A percentile compares a stretch with the other conserved stretches of the same genome.
phyloP scores from a whole-genome alignment of 1,284 basidiomycete species.

The Hymenochaete sp. region DNA sequence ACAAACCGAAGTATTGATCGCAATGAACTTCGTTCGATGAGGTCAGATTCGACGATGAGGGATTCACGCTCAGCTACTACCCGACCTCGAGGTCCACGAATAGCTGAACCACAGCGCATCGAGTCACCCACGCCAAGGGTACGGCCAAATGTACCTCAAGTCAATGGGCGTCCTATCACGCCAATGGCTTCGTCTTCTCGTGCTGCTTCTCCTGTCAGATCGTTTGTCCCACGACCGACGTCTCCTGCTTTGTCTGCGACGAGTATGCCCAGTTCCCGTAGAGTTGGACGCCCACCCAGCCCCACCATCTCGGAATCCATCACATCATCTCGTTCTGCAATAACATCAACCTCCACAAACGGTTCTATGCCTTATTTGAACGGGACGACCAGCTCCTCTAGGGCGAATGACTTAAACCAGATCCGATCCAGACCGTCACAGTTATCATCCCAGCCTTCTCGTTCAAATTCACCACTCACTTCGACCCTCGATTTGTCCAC shows the following conservation, averaged over 20 bases:
- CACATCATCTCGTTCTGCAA: too few relatives aligned
- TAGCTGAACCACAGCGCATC: conserved; percentile 2
- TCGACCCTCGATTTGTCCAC: conserved; percentile 26
- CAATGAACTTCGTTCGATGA: conserved; percentile 10
- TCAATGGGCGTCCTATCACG: conserved; percentile 10
- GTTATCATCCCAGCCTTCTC: conserved; percentile 6
- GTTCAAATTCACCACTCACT: conserved; percentile 16
- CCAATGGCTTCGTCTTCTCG: conserved; percentile 11
- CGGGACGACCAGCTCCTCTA: conserved; percentile 5
- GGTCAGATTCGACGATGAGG: conserved; percentile 9
- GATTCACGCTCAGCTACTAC: conserved; percentile 8
- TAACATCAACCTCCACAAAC: too few relatives aligned
- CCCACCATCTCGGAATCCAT: conserved; percentile 2
- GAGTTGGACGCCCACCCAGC: conserved; percentile 7
- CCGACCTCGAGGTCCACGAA: conserved; percentile 7
- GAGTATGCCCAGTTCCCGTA: conserved; percentile 1
- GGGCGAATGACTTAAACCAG: conserved; percentile 11
- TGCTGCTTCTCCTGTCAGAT: conserved; percentile 5
- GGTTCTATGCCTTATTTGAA: conserved; percentile 1
- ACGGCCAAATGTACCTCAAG: conserved; percentile 7
- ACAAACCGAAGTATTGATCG: background rate
- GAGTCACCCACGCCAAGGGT: conserved; percentile 8
- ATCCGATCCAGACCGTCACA: conserved; percentile 15
- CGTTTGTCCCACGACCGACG: conserved; percentile 9
- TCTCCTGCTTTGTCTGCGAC: conserved; percentile 13